phyloP scores from a whole-genome alignment of 352 stramenopile species.

The Phytophthora sojae region DNA sequence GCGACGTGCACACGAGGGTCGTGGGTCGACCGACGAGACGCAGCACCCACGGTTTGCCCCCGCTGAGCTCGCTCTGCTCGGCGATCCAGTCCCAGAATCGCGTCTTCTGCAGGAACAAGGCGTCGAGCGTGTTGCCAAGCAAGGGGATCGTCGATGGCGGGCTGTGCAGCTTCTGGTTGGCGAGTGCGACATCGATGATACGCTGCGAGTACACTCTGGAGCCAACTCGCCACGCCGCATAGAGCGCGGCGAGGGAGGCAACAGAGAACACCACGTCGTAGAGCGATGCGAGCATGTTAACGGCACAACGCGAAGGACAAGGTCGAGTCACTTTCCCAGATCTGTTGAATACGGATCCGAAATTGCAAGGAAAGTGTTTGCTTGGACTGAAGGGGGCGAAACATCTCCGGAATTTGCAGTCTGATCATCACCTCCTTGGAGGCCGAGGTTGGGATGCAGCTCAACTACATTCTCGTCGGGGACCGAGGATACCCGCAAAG shows the following conservation, averaged over 20 bases:
- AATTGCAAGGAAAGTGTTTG: too few relatives aligned
- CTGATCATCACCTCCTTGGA: too few relatives aligned
- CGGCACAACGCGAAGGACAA: background rate
- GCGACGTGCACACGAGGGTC: conserved; percentile 41
- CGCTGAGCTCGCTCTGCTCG: conserved; percentile 32
- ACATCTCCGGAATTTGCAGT: too few relatives aligned
- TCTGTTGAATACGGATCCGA: background rate
- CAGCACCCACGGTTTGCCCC: conserved; percentile 37
- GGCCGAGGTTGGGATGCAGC: too few relatives aligned
- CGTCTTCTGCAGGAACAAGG: conserved; percentile 20
- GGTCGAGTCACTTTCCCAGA: background rate
- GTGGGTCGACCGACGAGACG: conserved; percentile 41
- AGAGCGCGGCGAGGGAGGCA: background rate
- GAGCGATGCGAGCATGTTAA: background rate
- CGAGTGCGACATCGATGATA: conserved; percentile 3
- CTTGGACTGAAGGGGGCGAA: too few relatives aligned
- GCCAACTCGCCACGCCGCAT: conserved; percentile 2
- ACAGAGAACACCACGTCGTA: background rate
- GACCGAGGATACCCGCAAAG: too few relatives aligned
- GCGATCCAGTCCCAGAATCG: conserved; percentile 48
- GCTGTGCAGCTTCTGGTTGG: conserved; percentile 4
- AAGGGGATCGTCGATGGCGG: conserved; percentile 36
- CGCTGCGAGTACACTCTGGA: background rate
- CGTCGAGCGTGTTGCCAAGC: conserved; percentile 43
- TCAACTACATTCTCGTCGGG: too few relatives aligned